Evolutionary conservation across 2,329 filamentous ascomycete genomes (phyloP).

Genomic region (Monilinia vaccinii-corymbosi): DNA sequence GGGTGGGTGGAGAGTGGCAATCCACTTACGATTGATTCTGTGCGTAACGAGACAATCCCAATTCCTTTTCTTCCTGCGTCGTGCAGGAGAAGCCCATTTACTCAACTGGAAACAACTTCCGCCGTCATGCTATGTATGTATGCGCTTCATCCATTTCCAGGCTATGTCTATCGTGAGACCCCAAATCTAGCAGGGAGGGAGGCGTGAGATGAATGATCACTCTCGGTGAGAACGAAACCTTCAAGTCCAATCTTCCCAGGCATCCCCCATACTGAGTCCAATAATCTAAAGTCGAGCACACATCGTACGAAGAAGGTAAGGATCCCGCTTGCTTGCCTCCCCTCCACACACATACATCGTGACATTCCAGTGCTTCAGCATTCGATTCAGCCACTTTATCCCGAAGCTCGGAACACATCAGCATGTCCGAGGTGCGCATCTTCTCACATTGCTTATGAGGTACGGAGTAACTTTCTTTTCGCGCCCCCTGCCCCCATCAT

Average conservation of each 20-base stretch:
- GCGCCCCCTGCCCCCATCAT: neutral
- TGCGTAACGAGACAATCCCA: neutral
- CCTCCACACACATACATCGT: neutral
- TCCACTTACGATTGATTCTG: neutral
- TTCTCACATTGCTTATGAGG: neutral
- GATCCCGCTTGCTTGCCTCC: neutral
- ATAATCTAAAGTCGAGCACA: neutral
- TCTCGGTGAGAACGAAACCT: constrained; percentile 5
- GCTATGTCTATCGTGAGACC: neutral
- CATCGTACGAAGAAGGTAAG: neutral
- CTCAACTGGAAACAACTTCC: neutral
- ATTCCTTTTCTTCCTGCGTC: neutral
- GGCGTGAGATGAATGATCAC: neutral
- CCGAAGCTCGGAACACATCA: neutral
- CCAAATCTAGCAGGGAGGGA: neutral
- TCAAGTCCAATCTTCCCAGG: neutral
- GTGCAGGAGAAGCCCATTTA: neutral
- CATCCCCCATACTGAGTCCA: neutral
- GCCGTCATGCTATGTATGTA: neutral
- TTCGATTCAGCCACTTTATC: neutral
- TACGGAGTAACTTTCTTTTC: neutral
- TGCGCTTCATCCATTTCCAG: neutral
- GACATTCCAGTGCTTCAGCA: neutral
- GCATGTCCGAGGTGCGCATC: neutral
- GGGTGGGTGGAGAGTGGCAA: neutral